A percentile compares a stretch with the other conserved stretches of the same genome.
Evolutionary conservation across 106 monocot genomes (phyloP).

Genomic region (Dactylorhiza incarnata): DNA sequence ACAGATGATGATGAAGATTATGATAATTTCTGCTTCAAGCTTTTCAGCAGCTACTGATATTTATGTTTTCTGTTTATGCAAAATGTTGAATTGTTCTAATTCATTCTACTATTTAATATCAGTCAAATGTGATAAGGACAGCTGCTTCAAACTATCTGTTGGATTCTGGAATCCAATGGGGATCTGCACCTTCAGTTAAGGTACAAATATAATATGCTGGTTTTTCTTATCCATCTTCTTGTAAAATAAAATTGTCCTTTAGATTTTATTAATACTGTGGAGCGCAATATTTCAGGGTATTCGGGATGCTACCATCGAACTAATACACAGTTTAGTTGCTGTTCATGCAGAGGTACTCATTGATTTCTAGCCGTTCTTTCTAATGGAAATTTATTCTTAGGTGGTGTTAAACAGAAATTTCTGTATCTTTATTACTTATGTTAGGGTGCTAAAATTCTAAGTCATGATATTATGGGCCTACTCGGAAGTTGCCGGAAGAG

Average conservation of each 20-base stretch:
- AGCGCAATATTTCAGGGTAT: slow-evolving; percentile 52
- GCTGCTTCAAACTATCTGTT: slow-evolving; percentile 79
- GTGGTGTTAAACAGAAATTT: background rate
- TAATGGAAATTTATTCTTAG: background rate
- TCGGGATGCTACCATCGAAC: slow-evolving; percentile 90
- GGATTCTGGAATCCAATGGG: slow-evolving; percentile 94
- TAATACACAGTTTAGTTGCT: slow-evolving; percentile 74
- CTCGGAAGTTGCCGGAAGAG: no score
- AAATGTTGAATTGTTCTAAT: slow-evolving; percentile 9
- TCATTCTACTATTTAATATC: slow-evolving; percentile 7
- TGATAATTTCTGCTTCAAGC: no score
- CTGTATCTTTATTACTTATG: background rate
- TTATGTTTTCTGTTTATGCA: background rate
- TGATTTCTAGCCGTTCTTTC: background rate
- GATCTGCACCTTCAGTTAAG: slow-evolving; percentile 83
- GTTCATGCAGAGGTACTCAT: slow-evolving; percentile 85
- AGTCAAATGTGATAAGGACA: slow-evolving; percentile 82
- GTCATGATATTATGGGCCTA: background rate
- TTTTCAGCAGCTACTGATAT: background rate
- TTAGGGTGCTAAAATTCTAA: background rate
- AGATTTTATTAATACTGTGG: background rate
- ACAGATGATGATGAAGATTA: no score
- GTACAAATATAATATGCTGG: slow-evolving; percentile 21
- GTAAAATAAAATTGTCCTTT: background rate
- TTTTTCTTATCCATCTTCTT: background rate